Conservation (phyloP, 805 yeast species). For the Priceomyces carsonii region DNA sequence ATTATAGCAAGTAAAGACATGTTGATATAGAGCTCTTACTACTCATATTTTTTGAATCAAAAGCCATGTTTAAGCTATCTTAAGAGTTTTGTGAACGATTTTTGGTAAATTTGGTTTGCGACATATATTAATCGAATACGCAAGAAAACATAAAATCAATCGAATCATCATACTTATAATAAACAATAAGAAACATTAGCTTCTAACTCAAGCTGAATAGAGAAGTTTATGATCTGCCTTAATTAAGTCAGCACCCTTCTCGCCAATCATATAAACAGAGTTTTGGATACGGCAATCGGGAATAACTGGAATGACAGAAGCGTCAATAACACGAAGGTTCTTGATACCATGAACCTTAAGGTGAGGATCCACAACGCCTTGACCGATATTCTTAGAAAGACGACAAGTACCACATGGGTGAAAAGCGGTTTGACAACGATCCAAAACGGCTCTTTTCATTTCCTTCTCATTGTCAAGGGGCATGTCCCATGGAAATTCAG, state of each 20-base stretch:
- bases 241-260: constrained; percentile 27
- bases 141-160: too few relatives aligned
- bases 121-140: too few relatives aligned
- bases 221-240: constrained; percentile 14
- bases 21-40: too few relatives aligned
- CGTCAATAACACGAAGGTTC: constrained; percentile 28
- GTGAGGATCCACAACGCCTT: constrained; percentile 28
- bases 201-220: too few relatives aligned
- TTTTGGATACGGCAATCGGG: constrained; percentile 26
- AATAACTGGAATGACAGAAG: constrained; percentile 31
- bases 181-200: too few relatives aligned
- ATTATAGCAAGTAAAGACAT: too few relatives aligned
- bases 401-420: constrained; percentile 32
- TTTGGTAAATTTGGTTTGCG: too few relatives aligned
- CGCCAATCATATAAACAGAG: constrained; percentile 25
- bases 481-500: constrained; percentile 30
- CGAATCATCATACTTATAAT: too few relatives aligned
- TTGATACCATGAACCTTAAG: constrained; percentile 27
- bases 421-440: constrained; percentile 30
- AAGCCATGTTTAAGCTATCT: too few relatives aligned
- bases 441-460: constrained; percentile 27
- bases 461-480: constrained; percentile 27
- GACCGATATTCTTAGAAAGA: constrained; percentile 12
- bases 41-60: too few relatives aligned
- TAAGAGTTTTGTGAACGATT: too few relatives aligned